These are phyloP conservation scores for Penicillium bovifimosum DNA, from an alignment of 495 filamentous ascomycete species.

Conservation along the genomic window DNA sequence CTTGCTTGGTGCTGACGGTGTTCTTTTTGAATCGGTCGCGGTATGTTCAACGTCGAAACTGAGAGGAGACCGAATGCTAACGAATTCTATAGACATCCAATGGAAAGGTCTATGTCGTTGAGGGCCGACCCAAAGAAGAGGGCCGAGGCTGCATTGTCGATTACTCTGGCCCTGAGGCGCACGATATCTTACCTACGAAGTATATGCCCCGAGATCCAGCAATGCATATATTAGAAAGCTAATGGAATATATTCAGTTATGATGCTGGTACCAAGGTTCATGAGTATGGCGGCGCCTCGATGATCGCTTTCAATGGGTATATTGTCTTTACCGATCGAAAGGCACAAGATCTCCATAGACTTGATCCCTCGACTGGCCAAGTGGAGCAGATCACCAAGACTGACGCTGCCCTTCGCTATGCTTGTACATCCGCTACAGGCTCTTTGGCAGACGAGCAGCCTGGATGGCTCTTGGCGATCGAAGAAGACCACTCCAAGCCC, in stretches of 20 bases:
- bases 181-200: slow-evolving; percentile 31
- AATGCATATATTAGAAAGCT: neutral
- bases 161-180: slow-evolving; percentile 2
- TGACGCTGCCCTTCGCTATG: slow-evolving; percentile 1
- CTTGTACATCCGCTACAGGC: slow-evolving; percentile 22
- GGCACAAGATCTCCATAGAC: slow-evolving; percentile 26
- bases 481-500: slow-evolving; percentile 32
- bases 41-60: neutral
- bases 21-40: slow-evolving; percentile 9
- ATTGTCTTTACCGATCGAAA: slow-evolving; percentile 36
- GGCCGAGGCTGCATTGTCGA: slow-evolving; percentile 32
- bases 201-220: slow-evolving; percentile 10
- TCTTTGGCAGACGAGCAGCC: slow-evolving; percentile 13
- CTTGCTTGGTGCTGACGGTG: slow-evolving; percentile 6
- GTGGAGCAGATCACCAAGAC: slow-evolving; percentile 18
- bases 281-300: slow-evolving; percentile 39
- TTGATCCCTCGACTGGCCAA: slow-evolving; percentile 18
- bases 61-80: slow-evolving; percentile 1
- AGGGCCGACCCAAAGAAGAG: slow-evolving; percentile 24
- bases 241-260: neutral
- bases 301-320: slow-evolving; percentile 17
- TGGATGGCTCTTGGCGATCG: slow-evolving; percentile 30
- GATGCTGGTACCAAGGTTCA: slow-evolving; percentile 29
- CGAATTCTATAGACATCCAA: slow-evolving; percentile 5
- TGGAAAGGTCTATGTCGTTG: slow-evolving; percentile 30